Conservation (phyloP, 129 eudicot species). For the Flaveria robusta region DNA sequence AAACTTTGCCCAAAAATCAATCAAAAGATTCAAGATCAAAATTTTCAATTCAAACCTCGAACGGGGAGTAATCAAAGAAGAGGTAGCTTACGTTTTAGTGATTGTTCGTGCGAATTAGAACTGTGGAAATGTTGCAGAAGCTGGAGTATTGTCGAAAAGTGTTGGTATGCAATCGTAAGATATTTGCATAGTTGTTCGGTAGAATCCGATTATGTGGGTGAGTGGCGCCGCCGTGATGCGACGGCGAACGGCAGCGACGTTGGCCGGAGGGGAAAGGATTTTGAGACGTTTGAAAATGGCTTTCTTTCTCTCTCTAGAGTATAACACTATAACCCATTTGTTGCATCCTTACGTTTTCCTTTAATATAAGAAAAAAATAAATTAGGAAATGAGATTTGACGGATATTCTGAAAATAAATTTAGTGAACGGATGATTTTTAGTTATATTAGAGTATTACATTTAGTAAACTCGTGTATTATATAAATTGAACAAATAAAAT, state of each 20-base stretch:
- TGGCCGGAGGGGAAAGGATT: conserved; percentile 33
- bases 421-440: no score
- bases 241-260: conserved; percentile 59
- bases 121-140: not conserved
- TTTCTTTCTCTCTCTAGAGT: not conserved
- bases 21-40: not conserved
- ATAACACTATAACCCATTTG: not conserved
- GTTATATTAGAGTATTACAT: no score
- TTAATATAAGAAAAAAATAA: no score
- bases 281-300: conserved; percentile 28
- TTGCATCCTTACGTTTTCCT: no score
- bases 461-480: no score
- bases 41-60: conserved; percentile 5
- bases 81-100: conserved; percentile 16
- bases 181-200: not conserved
- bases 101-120: conserved; percentile 24
- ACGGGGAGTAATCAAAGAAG: not conserved
- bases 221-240: conserved; percentile 46
- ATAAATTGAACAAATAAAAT: no score
- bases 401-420: no score
- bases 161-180: not conserved
- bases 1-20: not conserved
- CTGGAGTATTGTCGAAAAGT: conserved; percentile 10
- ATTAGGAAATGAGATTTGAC: no score
- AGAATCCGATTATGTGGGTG: conserved; percentile 11